Evolutionary conservation across 1,284 basidiomycete genomes (phyloP).

Genomic region (Ustilago esculenta): DNA sequence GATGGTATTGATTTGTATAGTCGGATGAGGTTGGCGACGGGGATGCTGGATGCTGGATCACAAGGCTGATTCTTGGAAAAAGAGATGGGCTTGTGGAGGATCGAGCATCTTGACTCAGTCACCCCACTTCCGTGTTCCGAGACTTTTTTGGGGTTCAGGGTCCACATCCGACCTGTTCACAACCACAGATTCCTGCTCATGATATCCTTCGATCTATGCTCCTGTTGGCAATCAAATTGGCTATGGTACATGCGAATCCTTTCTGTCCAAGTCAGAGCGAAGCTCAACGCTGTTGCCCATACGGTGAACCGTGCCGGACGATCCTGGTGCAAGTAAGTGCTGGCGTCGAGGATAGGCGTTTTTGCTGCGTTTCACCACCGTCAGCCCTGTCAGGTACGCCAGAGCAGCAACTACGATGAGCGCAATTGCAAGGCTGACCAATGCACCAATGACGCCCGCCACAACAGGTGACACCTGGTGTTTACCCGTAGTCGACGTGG

Average conservation of each 20-base stretch:
- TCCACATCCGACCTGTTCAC: slow-evolving; percentile 1
- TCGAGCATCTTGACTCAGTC: slow-evolving; percentile 21
- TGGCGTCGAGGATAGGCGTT: slow-evolving; percentile 9
- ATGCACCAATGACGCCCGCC: slow-evolving; percentile 57
- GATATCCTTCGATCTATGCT: too few species aligned
- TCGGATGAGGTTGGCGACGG: too few species aligned
- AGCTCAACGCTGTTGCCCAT: slow-evolving; percentile 30
- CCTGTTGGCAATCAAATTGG: not conserved
- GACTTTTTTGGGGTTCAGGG: slow-evolving; percentile 1
- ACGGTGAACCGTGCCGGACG: slow-evolving; percentile 18
- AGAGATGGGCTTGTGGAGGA: slow-evolving; percentile 22
- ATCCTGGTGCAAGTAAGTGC: slow-evolving; percentile 20
- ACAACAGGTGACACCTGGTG: slow-evolving; percentile 59
- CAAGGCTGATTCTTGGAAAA: too few species aligned
- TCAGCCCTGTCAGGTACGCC: slow-evolving; percentile 20
- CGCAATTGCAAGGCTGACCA: slow-evolving; percentile 55
- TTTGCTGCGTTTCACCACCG: slow-evolving; percentile 29
- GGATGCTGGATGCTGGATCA: too few species aligned
- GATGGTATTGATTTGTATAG: too few species aligned
- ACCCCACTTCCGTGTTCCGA: slow-evolving; percentile 12
- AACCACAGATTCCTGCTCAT: too few species aligned
- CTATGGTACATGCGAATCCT: slow-evolving; percentile 18
- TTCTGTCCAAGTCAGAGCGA: slow-evolving; percentile 22
- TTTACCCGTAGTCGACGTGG: slow-evolving; percentile 49
- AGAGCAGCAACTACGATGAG: slow-evolving; percentile 21